Percentiles rank a stretch among this genome's conserved stretches.
Conservation (phyloP, 306 rosid genomes). For the Trichosanthes cucumerina region DNA sequence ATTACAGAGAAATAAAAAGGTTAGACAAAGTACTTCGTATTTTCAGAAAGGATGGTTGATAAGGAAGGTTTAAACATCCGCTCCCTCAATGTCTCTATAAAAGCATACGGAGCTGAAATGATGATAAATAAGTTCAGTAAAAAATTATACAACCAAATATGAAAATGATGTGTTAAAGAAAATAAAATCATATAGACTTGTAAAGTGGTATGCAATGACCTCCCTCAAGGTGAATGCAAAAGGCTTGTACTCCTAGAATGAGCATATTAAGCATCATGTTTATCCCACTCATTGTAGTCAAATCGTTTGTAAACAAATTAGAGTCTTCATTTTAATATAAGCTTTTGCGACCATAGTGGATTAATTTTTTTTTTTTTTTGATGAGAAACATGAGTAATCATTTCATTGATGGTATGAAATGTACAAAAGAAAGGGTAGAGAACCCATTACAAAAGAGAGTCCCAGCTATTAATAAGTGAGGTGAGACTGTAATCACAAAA, state of each 20-base stretch:
- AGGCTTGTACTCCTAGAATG: not conserved
- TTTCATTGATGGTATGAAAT: too few relatives aligned
- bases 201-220: not conserved
- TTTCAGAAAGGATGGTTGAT: constrained; percentile 67
- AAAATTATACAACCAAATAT: not conserved
- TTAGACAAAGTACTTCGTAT: constrained; percentile 45
- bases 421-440: too few relatives aligned
- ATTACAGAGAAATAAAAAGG: constrained; percentile 11
- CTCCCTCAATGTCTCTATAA: constrained; percentile 79
- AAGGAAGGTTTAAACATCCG: constrained; percentile 86
- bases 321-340: not conserved
- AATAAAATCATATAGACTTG: not conserved
- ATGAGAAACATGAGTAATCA: too few relatives aligned
- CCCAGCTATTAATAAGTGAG: too few relatives aligned
- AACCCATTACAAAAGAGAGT: too few relatives aligned
- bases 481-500: too few relatives aligned
- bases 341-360: not conserved
- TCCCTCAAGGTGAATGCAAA: not conserved
- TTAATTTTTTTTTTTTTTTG: too few relatives aligned
- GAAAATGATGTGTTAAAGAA: not conserved
- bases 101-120: constrained; percentile 62
- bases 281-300: not conserved
- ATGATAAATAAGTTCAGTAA: not conserved
- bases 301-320: not conserved
- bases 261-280: not conserved